A percentile compares a stretch with the other conserved stretches of the same genome.
Evolutionary conservation across 2,329 filamentous ascomycete species (phyloP).

Genomic region (Hypoxylon sp.): DNA sequence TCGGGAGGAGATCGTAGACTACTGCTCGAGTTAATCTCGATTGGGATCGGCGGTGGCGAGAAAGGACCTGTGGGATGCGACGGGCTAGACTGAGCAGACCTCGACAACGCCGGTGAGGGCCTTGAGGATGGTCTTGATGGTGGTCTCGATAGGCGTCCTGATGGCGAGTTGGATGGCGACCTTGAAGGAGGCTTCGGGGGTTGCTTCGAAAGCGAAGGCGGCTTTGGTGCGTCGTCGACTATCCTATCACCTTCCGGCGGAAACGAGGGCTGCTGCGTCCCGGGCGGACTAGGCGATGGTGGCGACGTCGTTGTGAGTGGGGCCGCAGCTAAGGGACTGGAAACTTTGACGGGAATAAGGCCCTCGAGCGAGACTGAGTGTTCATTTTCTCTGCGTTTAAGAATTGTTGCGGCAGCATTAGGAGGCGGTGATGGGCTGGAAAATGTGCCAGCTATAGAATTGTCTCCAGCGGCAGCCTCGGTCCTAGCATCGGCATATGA

Average conservation of each 20-base stretch:
- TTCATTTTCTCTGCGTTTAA: conserved; percentile 44
- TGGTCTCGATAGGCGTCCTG: conserved; percentile 25
- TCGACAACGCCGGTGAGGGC: conserved; percentile 30
- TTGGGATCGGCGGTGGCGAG: conserved; percentile 43
- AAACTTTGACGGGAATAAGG: conserved; percentile 42
- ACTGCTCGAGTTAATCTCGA: conserved; percentile 43
- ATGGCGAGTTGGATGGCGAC: conserved; percentile 15
- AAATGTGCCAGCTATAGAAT: conserved; percentile 44
- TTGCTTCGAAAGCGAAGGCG: conserved; percentile 22
- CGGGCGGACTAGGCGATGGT: conserved; percentile 18
- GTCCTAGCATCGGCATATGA: conserved; percentile 48
- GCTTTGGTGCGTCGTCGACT: conserved; percentile 16
- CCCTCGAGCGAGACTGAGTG: conserved; percentile 41
- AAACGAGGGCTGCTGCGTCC: conserved; percentile 11
- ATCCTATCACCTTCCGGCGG: conserved; percentile 7
- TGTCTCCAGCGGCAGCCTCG: conserved; percentile 39
- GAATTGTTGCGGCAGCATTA: conserved; percentile 46
- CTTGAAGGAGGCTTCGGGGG: conserved; percentile 26
- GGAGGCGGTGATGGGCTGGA: conserved; percentile 47
- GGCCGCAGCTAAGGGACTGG: conserved; percentile 39
- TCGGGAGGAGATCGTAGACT: conserved; percentile 38
- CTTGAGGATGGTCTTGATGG: conserved; percentile 34
- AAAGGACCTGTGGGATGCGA: conserved; percentile 41
- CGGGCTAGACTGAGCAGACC: conserved; percentile 42
- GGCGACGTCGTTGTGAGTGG: conserved; percentile 31